Evolutionary conservation across 352 stramenopile species (phyloP).

Genomic region (Globisporangium megalacanthum): DNA sequence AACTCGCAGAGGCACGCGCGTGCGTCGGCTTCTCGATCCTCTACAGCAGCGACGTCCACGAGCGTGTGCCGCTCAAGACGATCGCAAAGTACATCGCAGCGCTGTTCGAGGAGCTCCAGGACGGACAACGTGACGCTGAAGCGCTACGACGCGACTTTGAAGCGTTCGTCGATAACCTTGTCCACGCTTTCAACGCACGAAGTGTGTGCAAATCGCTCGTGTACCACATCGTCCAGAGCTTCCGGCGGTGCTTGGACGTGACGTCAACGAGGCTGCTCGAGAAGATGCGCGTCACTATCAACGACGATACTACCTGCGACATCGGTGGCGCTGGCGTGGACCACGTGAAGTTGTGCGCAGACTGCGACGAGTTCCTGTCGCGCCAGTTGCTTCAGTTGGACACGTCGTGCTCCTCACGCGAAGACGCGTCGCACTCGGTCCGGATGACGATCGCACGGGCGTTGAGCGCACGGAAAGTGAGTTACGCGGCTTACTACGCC

Average conservation of each 20-base stretch:
- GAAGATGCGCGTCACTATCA: slow-evolving; percentile 13
- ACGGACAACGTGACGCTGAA: background rate
- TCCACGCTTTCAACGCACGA: slow-evolving; percentile 33
- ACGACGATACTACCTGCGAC: background rate
- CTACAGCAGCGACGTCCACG: slow-evolving; percentile 32
- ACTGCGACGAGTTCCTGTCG: slow-evolving; percentile 20
- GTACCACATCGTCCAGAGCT: slow-evolving; percentile 18
- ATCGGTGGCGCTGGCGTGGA: background rate
- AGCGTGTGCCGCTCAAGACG: slow-evolving; percentile 17
- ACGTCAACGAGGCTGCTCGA: slow-evolving; percentile 18
- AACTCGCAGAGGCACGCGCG: slow-evolving; percentile 23
- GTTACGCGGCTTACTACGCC: slow-evolving; percentile 31
- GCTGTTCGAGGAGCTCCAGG: slow-evolving; percentile 34
- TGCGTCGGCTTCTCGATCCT: slow-evolving; percentile 47
- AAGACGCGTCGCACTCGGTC: slow-evolving; percentile 1
- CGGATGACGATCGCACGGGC: slow-evolving; percentile 22
- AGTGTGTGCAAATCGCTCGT: slow-evolving; percentile 19
- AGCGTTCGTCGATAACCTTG: slow-evolving; percentile 29
- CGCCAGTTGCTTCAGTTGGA: slow-evolving; percentile 18
- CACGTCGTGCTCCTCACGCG: background rate
- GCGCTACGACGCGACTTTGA: slow-evolving; percentile 18
- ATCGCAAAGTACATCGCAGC: slow-evolving; percentile 49
- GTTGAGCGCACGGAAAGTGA: slow-evolving; percentile 25
- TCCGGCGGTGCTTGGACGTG: slow-evolving; percentile 30
- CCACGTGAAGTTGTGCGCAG: slow-evolving; percentile 6